phyloP scores from a whole-genome alignment of 164 flowering plant genomes.

The Liquidambar formosana region DNA sequence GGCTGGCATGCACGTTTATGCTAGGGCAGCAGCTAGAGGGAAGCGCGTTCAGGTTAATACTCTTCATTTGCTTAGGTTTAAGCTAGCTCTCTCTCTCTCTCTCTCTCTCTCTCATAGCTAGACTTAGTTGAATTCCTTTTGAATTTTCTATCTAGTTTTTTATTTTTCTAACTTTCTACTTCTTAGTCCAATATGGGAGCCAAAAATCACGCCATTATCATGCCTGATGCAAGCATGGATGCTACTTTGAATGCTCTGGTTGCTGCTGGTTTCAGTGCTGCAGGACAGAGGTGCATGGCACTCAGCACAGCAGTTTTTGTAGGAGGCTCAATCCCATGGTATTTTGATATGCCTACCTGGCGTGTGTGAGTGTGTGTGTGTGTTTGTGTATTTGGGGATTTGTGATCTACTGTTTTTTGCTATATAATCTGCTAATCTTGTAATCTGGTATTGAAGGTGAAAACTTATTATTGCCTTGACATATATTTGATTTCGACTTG shows the following conservation, averaged over 20 bases:
- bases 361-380: too few relatives aligned
- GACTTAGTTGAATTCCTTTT: too few relatives aligned
- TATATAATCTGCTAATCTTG: too few relatives aligned
- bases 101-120: too few relatives aligned
- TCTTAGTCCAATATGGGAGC: constrained; percentile 84
- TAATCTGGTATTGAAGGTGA: too few relatives aligned
- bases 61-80: neutral
- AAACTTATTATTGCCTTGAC: too few relatives aligned
- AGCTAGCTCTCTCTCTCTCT: too few relatives aligned
- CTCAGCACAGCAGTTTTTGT: constrained; percentile 81
- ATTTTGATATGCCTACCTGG: constrained; percentile 14
- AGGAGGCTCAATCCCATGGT: constrained; percentile 79
- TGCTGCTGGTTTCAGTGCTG: constrained; percentile 95
- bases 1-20: constrained; percentile 87
- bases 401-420: too few relatives aligned
- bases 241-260: constrained; percentile 80
- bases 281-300: constrained; percentile 90
- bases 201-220: constrained; percentile 81
- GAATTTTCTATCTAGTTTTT: neutral
- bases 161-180: neutral
- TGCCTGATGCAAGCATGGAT: constrained; percentile 90
- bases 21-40: constrained; percentile 84
- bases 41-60: constrained; percentile 82
- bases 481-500: neutral
- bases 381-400: too few relatives aligned